Base-by-base conservation (phyloP, 2,329 filamentous ascomycete genomes). In the Aspergillus phoenicis region DNA sequence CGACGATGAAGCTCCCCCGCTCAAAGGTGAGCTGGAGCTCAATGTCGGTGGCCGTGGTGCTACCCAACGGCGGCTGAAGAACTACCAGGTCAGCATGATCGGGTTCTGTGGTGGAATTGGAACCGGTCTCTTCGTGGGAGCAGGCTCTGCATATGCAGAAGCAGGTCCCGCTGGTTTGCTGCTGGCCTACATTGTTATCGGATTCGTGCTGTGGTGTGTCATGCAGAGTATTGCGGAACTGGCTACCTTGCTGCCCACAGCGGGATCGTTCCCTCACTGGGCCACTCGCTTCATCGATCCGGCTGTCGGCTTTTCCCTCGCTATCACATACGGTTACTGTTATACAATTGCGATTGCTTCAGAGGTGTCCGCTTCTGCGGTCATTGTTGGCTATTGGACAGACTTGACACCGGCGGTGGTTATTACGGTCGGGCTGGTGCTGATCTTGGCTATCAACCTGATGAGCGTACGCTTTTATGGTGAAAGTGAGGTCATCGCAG, bases 281-380 rank as follows among this genome's bases (percentile, higher is more conserved):
- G 94, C 93, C 17, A 96, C 91, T 8, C 86, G 93, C 11, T 97
- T 97, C 71, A 79, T 97, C 33, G 92, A 97, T 72, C 93, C 93
- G 0, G 91, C 93, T 0, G 96, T 92, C 89, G 92, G 92, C 0
- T 96, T 96, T 73, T 91, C 91, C 41, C 93, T 96, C 89, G 92
- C 73, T 11, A 73, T 74, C 20, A 74, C 72, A 88, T 53, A 96
- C 90, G 91, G 95, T 91, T 75, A 95, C 93, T 76, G 91, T 88
- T 39, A 78, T 93, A 72, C 90, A 90, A 80, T 96, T 90, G 93
- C 83, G 91, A 38, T 85, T 89, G 57, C 87, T 89, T 7, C 79
- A 17, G 92, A 96, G 73, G 88, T 94, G 51, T 91, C 95, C 57
- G 91, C 91, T 1, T 91, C 91, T 2, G 90, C 91, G 3, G 85